These are phyloP conservation scores for Apiospora phragmitis DNA, from an alignment of 2,329 filamentous ascomycete species.

Conservation along the genomic window DNA sequence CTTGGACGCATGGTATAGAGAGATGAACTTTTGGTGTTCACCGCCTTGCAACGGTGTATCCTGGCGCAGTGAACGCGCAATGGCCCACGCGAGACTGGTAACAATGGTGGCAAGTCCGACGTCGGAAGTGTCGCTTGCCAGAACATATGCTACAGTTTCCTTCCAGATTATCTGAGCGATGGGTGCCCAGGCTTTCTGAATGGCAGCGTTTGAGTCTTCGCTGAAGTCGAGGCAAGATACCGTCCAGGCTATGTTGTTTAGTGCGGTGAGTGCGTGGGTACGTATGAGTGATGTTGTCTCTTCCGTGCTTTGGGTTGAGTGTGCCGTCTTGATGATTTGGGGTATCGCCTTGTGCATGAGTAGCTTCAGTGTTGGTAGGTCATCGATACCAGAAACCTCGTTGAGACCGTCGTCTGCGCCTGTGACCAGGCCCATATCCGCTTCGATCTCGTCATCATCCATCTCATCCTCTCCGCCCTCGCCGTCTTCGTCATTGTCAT, in stretches of 20 bases:
- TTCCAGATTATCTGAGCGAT: conserved; percentile 58
- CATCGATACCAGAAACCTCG: conserved; percentile 45
- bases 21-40: conserved; percentile 64
- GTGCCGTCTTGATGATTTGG: conserved; percentile 44
- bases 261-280: conserved; percentile 55
- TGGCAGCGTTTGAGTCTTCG: conserved; percentile 50
- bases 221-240: conserved; percentile 62
- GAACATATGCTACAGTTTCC: conserved; percentile 54
- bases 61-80: conserved; percentile 56
- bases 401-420: conserved; percentile 46
- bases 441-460: conserved; percentile 49
- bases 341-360: conserved; percentile 47
- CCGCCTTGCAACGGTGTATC: conserved; percentile 47
- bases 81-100: conserved; percentile 66
- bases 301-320: conserved; percentile 42
- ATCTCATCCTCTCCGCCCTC: conserved; percentile 41
- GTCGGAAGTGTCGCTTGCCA: conserved; percentile 62
- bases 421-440: conserved; percentile 66
- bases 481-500: conserved; percentile 36
- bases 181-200: conserved; percentile 56
- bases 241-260: conserved; percentile 70
- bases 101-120: conserved; percentile 62
- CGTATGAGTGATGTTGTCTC: conserved; percentile 46
- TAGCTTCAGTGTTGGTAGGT: conserved; percentile 54
- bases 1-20: conserved; percentile 62